Conservation (phyloP, 1,139 yeast genomes). For the Yamadazyma triangularis region DNA sequence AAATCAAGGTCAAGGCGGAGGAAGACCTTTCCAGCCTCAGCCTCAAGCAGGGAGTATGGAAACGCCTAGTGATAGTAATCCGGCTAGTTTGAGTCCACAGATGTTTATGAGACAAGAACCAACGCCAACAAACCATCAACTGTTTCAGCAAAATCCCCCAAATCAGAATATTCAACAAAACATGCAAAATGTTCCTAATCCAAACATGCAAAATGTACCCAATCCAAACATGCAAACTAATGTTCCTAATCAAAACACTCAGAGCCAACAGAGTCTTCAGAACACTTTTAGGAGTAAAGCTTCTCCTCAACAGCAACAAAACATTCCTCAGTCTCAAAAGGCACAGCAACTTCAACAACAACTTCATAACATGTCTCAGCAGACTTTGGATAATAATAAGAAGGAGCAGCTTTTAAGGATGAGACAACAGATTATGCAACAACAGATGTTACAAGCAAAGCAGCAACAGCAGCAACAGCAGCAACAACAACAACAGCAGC, state of each 20-base stretch:
- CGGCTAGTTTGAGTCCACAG: conserved; percentile 18
- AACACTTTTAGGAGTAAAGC: no score
- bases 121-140: no score
- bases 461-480: conserved; percentile 13
- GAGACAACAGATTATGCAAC: conserved; percentile 41
- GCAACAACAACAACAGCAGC: conserved; percentile 8
- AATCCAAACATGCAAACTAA: no score
- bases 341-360: conserved; percentile 8
- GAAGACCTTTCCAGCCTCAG: conserved; percentile 4
- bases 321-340: no score
- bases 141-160: no score
- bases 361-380: conserved; percentile 8
- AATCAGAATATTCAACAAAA: no score
- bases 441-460: conserved; percentile 28
- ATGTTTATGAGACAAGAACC: conserved; percentile 25
- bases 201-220: no score
- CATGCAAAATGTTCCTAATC: no score
- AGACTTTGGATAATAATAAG: conserved; percentile 9
- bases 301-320: no score
- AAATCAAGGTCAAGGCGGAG: conserved; percentile 10
- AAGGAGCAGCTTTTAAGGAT: conserved; percentile 28
- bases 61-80: conserved; percentile 10
- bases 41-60: conserved; percentile 1
- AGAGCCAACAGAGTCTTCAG: no score
- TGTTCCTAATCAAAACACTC: no score